Percentiles rank a stretch among this genome's conserved stretches.
phyloP scores from a whole-genome alignment of 345 rosid genomes.

The Euclidium syriacum region DNA sequence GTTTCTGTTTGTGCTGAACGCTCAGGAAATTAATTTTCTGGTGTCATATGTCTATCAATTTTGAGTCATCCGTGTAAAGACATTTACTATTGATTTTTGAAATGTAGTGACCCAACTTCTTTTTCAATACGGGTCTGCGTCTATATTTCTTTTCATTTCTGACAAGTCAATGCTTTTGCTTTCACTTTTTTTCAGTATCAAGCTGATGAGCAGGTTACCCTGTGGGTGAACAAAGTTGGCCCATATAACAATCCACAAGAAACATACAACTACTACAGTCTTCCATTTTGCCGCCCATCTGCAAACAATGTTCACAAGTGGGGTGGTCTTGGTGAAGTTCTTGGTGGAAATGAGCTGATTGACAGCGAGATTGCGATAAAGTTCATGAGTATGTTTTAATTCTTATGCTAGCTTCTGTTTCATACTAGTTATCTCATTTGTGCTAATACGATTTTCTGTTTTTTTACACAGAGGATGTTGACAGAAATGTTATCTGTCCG shows the following conservation, averaged over 20 bases:
- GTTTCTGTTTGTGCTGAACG: too few relatives aligned
- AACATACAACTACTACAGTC: slow-evolving; percentile 97
- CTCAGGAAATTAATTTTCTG: too few relatives aligned
- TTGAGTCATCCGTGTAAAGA: too few relatives aligned
- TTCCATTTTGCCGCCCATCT: slow-evolving; percentile 85
- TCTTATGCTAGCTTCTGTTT: neutral
- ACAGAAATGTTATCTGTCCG: slow-evolving; percentile 50
- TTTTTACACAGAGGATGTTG: slow-evolving; percentile 53
- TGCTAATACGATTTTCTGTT: neutral
- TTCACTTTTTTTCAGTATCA: slow-evolving; percentile 58
- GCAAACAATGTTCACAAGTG: slow-evolving; percentile 75
- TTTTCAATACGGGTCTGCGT: too few relatives aligned
- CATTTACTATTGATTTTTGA: too few relatives aligned
- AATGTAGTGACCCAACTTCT: too few relatives aligned
- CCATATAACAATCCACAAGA: slow-evolving; percentile 99
- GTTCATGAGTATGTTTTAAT: slow-evolving; percentile 62
- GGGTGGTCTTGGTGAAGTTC: slow-evolving; percentile 99
- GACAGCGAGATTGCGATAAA: slow-evolving; percentile 84
- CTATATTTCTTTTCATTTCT: slow-evolving; percentile 1
- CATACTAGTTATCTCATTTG: neutral
- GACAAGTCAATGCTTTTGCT: slow-evolving; percentile 4
- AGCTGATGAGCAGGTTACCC: slow-evolving; percentile 67
- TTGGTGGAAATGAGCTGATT: slow-evolving; percentile 99
- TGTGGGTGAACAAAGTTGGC: slow-evolving; percentile 99
- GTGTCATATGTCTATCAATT: too few relatives aligned